These are phyloP conservation scores for Fusarium sp. DNA, from an alignment of 2,329 filamentous ascomycete genomes.

Conservation along the genomic window DNA sequence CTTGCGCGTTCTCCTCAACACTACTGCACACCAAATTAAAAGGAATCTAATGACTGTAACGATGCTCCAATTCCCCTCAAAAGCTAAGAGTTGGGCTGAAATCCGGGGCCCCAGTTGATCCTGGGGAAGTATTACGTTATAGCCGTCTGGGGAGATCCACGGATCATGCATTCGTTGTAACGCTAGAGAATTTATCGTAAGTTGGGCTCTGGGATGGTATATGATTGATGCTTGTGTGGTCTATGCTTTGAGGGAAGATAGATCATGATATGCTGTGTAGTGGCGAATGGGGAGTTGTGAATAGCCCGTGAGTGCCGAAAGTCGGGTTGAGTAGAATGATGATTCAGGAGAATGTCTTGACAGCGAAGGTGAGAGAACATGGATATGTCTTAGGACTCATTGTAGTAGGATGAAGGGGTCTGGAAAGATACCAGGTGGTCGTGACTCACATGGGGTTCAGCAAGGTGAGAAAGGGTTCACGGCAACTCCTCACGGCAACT, in stretches of 20 bases:
- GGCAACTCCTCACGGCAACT: background rate
- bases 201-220: background rate
- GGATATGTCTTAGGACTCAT: background rate
- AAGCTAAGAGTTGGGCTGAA: background rate
- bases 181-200: conserved; percentile 6
- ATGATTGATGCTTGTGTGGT: background rate
- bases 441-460: background rate
- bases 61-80: background rate
- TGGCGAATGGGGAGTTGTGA: background rate
- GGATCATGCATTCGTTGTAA: background rate
- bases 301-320: background rate
- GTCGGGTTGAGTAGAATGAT: background rate
- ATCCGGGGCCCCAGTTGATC: conserved; percentile 3
- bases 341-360: background rate
- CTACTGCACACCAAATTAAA: background rate
- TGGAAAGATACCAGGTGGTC: accelerated
- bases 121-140: conserved; percentile 1
- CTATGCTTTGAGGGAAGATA: background rate
- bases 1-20: background rate
- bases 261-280: background rate
- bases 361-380: background rate
- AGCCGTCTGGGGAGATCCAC: conserved; percentile 4
- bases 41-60: background rate
- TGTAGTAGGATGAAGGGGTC: background rate
- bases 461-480: background rate